phyloP scores from a whole-genome alignment of 805 yeast genomes.

The Kuraishia hungarica region DNA sequence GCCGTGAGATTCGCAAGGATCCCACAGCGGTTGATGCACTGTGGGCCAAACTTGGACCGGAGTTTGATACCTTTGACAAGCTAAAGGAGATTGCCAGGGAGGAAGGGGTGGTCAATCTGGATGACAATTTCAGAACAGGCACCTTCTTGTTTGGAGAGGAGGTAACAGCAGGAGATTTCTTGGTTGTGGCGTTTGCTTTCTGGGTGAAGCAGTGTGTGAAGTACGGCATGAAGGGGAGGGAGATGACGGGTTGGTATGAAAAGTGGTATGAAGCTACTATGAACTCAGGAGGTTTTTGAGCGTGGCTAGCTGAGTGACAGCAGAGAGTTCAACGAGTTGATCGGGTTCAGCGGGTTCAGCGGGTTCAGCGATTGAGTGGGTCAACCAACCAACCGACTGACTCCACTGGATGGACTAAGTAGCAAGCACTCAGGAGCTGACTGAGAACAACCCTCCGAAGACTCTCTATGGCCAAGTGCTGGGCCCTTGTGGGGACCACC shows the following conservation, averaged over 20 bases:
- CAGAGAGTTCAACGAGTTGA: too few species aligned
- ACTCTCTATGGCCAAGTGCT: too few species aligned
- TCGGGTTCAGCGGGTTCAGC: too few species aligned
- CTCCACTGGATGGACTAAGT: too few species aligned
- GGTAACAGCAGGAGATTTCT: background rate
- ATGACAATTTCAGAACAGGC: background rate
- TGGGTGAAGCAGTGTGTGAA: background rate
- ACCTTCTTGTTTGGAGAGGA: background rate
- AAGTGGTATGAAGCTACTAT: background rate
- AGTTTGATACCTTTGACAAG: background rate
- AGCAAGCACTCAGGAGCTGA: too few species aligned
- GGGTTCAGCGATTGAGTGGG: too few species aligned
- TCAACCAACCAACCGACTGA: too few species aligned
- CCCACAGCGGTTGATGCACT: background rate
- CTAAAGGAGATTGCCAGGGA: background rate
- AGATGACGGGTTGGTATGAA: background rate
- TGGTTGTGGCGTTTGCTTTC: conserved; percentile 1
- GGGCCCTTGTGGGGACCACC: too few species aligned
- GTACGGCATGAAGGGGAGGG: background rate
- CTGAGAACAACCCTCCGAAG: too few species aligned
- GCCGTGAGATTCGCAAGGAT: background rate
- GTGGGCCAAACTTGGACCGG: background rate
- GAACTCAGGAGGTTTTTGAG: too few species aligned
- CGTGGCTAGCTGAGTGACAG: too few species aligned
- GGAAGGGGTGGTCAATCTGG: background rate